Evolutionary conservation across 2,329 filamentous ascomycete genomes (phyloP).

Genomic region (Gnomoniopsis sp.): DNA sequence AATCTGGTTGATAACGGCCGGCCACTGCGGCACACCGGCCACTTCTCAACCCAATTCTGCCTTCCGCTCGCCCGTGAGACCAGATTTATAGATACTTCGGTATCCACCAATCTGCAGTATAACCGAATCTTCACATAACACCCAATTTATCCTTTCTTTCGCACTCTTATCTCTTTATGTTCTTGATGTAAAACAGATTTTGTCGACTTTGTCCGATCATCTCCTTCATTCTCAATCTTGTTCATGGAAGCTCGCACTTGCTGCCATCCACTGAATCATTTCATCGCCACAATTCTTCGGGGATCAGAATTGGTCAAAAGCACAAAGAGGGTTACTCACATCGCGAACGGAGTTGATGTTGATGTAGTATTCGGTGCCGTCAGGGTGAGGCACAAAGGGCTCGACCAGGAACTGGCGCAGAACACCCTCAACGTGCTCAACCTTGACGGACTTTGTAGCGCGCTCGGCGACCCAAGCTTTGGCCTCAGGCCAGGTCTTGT

Average conservation of each 20-base stretch:
- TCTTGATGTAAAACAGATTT: too few species aligned
- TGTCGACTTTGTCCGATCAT: too few species aligned
- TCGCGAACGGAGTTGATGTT: slow-evolving; percentile 99
- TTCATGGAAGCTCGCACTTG: slow-evolving; percentile 9
- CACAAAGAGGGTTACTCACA: slow-evolving; percentile 59
- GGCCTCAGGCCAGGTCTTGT: slow-evolving; percentile 95
- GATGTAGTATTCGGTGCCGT: slow-evolving; percentile 98
- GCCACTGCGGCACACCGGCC: slow-evolving; percentile 10
- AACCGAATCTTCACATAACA: slow-evolving; percentile 3
- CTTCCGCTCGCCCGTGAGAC: slow-evolving; percentile 18
- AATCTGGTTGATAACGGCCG: slow-evolving; percentile 16
- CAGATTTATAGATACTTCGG: slow-evolving; percentile 13
- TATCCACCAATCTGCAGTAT: slow-evolving; percentile 15
- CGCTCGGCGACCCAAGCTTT: slow-evolving; percentile 90
- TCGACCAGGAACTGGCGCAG: slow-evolving; percentile 96
- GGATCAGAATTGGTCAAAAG: slow-evolving; percentile 21
- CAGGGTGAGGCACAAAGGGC: slow-evolving; percentile 94
- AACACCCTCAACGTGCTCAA: slow-evolving; percentile 85
- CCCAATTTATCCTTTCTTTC: background rate
- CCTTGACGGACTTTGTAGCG: slow-evolving; percentile 87
- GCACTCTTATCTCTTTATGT: background rate
- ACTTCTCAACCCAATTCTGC: slow-evolving; percentile 5
- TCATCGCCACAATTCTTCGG: background rate
- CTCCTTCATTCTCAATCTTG: background rate
- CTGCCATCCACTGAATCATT: background rate